Evolutionary conservation across 768 basidiomycete species (phyloP), one percentile per base, ranked within the genome.

Genomic region (Pleurotus salmoneostramineus): DNA sequence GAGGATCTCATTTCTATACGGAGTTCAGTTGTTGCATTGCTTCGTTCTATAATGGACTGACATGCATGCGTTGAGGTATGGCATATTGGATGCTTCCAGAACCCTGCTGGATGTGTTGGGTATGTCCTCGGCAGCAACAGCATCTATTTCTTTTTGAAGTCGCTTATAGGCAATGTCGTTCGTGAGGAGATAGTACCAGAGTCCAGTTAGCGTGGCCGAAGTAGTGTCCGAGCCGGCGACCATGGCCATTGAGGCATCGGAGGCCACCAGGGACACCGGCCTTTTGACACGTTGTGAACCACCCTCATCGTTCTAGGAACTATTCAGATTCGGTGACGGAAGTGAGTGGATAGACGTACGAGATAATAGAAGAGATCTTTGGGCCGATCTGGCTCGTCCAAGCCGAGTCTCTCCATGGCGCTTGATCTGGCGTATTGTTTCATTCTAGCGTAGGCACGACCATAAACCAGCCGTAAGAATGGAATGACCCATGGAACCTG

Each of bases 1-100:
- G 32, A 84, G 67, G 0, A 74, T 67, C 59, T 83, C 83, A 42
- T 82, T 81, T 60, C 82, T 83, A 58, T 56, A n/a, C 6, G 36
- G 21, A 21, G 8, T 6, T 31, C 11, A 6, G n/a, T 31, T 35
- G n/a, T 11, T 55, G 6, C 44, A 11, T 11, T 17, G 14, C 6
- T 11, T 11, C 43, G 6, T 50, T 45, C 31, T 36, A 36, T 2
- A 52, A 32, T 14, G 31, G 21, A 64, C 71, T 51, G 61, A 75
- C 75, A 76, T 67, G 32, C 67, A 68, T 42, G 68, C 73, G 54
- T 71, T 75, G 46, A 77, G 58, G 57, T 75, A 75, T 1, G 66
- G 67, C 66, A 77, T 61, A 27, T 67, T 65, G 17, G 71, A 63
- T 56, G 69, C 66, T 8, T 65, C 66, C 35, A 62, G 62, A 46